Evolutionary conservation across 495 filamentous ascomycete species (phyloP), one percentile per base, ranked within the genome.

Genomic region (Penicillium mononematosum): DNA sequence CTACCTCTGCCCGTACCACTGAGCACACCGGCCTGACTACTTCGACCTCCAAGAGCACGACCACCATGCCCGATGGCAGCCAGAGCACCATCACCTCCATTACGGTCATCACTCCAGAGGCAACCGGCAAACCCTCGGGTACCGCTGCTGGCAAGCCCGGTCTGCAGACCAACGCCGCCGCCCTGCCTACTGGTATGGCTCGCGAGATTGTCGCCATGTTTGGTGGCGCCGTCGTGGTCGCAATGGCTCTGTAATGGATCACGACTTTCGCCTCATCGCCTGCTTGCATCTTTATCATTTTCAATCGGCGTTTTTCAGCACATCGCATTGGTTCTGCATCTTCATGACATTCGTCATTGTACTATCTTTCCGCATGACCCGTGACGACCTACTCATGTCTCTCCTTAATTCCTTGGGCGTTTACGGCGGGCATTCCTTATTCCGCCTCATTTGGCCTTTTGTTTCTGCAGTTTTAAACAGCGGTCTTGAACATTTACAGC

Each of bases 11-110:
- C 5, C 43, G 47, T 1, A 73, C 69, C 9, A 58, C 53, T 60
- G 75, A 77, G 54, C 73, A 75, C n/a, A 47, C 27, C 7, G 69
- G 65, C 42, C 69, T 70, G 5, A 67, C 47, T 19, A 78, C 55
- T 8, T 61, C 70, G 1, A 80, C 72, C 6, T 67, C 62, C 65
- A 61, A 74, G 50, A 71, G 67, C 43, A 78, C 73, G 42, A 85
- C 85, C 67, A 91, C 88, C 56, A 84, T 92, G 2, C 81, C 93
- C 22, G 88, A 98, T 64, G 90, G 79, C 45, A 70, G 66, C n/a
- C 48, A 74, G 29, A 74, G 67, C 62, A 80, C 78, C 50, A 67
- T 80, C 55, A 83, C 80, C n/a, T 67, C 73, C 41, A 58, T 77
- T 12, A 78, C 78, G 3, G 70, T 82, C 16, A 70, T 82, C 34